These are phyloP conservation scores for Geosmithia flava DNA, from an alignment of 2,329 filamentous ascomycete species.

Conservation along the genomic window DNA sequence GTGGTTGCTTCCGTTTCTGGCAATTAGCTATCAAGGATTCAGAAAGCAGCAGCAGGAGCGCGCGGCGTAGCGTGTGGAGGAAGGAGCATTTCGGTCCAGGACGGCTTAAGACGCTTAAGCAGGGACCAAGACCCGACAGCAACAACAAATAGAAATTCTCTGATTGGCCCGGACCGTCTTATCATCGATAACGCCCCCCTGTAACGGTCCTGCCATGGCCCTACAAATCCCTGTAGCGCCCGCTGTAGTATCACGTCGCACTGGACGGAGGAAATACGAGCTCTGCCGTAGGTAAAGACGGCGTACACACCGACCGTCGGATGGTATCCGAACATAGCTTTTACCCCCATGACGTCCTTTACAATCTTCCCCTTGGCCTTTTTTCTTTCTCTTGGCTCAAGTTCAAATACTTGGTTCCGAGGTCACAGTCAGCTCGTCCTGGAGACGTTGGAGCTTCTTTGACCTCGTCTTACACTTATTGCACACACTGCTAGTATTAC, in stretches of 20 bases:
- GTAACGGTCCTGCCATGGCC: background rate
- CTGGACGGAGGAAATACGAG: background rate
- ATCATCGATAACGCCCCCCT: background rate
- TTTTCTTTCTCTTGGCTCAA: background rate
- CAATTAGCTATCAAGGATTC: background rate
- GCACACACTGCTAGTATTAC: no score
- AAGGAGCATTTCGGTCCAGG: background rate
- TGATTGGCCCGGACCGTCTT: background rate
- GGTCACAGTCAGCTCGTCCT: background rate
- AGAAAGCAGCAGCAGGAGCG: background rate
- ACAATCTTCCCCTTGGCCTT: background rate
- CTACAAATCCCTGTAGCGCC: background rate
- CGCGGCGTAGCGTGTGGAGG: no score
- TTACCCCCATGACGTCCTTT: background rate
- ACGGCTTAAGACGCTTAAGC: background rate
- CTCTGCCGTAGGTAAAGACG: background rate
- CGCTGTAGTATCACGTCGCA: background rate
- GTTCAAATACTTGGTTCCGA: background rate
- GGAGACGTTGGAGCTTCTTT: background rate
- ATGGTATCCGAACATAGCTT: background rate
- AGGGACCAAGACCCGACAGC: background rate
- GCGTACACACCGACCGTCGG: background rate
- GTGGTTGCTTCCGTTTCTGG: background rate
- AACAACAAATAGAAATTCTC: background rate
- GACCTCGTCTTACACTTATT: background rate